These are phyloP conservation scores for Lanmaoa rubissima DNA, from an alignment of 768 basidiomycete species.

Conservation along the genomic window DNA sequence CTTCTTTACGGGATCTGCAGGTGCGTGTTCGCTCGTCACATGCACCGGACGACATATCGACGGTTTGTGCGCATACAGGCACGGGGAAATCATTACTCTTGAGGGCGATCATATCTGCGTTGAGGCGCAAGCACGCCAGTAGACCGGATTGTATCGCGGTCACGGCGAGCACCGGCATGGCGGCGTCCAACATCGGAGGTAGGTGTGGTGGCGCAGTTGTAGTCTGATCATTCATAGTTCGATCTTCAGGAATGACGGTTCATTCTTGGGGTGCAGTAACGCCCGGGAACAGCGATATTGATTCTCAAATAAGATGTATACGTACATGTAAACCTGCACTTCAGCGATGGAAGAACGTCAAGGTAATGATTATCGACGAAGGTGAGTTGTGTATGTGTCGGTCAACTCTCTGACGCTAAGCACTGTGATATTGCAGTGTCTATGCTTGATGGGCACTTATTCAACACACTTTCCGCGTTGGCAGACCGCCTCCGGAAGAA, in stretches of 20 bases:
- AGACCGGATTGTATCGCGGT: slow-evolving; percentile 39
- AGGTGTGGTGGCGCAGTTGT: background rate
- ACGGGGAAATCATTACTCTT: slow-evolving; percentile 65
- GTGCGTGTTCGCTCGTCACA: slow-evolving; percentile 31
- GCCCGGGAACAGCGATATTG: slow-evolving; percentile 39
- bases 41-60: background rate
- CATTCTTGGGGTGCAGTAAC: slow-evolving; percentile 64
- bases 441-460: slow-evolving; percentile 64
- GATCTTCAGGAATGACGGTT: slow-evolving; percentile 48
- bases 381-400: slow-evolving; percentile 33
- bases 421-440: slow-evolving; percentile 43
- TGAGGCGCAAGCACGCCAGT: slow-evolving; percentile 39
- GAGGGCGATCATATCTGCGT: slow-evolving; percentile 51
- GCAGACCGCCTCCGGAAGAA: slow-evolving; percentile 52
- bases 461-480: slow-evolving; percentile 56
- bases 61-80: slow-evolving; percentile 34
- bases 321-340: slow-evolving; percentile 52
- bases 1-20: slow-evolving; percentile 71
- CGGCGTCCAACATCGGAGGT: slow-evolving; percentile 51
- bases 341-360: slow-evolving; percentile 55
- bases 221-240: background rate
- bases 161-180: slow-evolving; percentile 45
- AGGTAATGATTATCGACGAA: slow-evolving; percentile 66
- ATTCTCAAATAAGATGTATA: slow-evolving; percentile 50
- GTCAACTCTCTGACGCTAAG: background rate